phyloP scores from a whole-genome alignment of 1,284 basidiomycete genomes.

The Malassezia caprae region DNA sequence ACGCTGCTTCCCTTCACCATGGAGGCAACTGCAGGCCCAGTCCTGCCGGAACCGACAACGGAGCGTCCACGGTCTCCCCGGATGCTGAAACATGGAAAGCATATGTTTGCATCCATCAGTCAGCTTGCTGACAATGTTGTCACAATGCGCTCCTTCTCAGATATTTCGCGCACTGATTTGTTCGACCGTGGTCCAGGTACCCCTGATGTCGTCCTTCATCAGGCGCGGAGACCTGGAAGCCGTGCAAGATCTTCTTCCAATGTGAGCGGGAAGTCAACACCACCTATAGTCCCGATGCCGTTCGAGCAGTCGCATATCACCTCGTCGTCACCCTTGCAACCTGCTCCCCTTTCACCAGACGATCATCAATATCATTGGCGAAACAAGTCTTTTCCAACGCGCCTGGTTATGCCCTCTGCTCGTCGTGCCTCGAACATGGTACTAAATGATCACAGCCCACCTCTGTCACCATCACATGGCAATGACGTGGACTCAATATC shows the following conservation, averaged over 20 bases:
- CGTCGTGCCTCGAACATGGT: conserved; percentile 22
- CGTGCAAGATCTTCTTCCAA: background rate
- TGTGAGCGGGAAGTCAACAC: background rate
- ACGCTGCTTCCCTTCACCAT: background rate
- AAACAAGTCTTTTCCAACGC: background rate
- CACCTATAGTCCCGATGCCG: background rate
- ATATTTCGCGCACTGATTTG: background rate
- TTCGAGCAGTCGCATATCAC: background rate
- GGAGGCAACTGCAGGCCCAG: conserved; percentile 1
- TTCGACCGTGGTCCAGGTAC: conserved; percentile 12
- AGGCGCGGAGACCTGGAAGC: background rate
- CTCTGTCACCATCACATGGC: conserved; percentile 32
- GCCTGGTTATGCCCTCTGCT: conserved; percentile 36
- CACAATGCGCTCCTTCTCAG: conserved; percentile 2
- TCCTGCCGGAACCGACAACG: background rate
- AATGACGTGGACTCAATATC: background rate
- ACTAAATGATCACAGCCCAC: conserved; percentile 37
- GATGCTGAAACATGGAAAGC: background rate
- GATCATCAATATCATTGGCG: background rate
- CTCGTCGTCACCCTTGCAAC: background rate
- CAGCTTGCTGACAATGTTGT: background rate
- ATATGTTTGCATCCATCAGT: conserved; percentile 1
- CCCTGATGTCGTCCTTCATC: conserved; percentile 8
- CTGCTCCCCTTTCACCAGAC: background rate
- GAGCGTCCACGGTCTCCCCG: conserved; percentile 1